Conservation (phyloP, 2,329 filamentous ascomycete genomes). For the Fusarium palustre region DNA sequence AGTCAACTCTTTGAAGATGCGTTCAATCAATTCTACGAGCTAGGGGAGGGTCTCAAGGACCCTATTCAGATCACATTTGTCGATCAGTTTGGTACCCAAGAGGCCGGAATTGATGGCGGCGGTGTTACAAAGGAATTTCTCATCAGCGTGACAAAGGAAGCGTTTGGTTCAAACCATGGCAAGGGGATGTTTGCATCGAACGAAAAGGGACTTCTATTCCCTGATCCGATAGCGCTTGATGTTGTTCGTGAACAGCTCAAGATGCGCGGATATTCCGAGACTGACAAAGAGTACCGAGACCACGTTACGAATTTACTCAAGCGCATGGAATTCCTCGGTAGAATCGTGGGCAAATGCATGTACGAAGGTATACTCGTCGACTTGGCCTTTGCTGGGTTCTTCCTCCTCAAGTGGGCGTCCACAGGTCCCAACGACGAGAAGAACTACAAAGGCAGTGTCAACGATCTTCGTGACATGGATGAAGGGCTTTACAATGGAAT, state of each 20-base stretch:
- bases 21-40: constrained; percentile 81
- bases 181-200: constrained; percentile 82
- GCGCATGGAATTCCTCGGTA: constrained; percentile 90
- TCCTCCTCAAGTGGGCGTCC: constrained; percentile 93
- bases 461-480: constrained; percentile 93
- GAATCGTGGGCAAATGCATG: constrained; percentile 94
- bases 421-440: constrained; percentile 72
- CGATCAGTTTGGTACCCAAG: constrained; percentile 85
- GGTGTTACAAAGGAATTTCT: constrained; percentile 98
- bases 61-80: constrained; percentile 97
- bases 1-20: constrained; percentile 88
- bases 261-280: constrained; percentile 62
- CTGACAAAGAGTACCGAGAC: constrained; percentile 67
- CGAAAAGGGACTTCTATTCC: constrained; percentile 86
- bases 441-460: constrained; percentile 90
- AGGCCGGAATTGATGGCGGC: constrained; percentile 96
- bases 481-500: constrained; percentile 91
- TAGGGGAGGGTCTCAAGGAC: constrained; percentile 89
- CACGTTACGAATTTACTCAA: constrained; percentile 71
- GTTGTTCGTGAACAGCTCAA: constrained; percentile 71
- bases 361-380: constrained; percentile 98
- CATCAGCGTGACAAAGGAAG: constrained; percentile 86
- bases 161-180: constrained; percentile 69
- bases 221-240: constrained; percentile 83
- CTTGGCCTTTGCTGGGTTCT: constrained; percentile 93